phyloP scores from a whole-genome alignment of 371 early-diverging fungal species.

The Mortierella sp. region DNA sequence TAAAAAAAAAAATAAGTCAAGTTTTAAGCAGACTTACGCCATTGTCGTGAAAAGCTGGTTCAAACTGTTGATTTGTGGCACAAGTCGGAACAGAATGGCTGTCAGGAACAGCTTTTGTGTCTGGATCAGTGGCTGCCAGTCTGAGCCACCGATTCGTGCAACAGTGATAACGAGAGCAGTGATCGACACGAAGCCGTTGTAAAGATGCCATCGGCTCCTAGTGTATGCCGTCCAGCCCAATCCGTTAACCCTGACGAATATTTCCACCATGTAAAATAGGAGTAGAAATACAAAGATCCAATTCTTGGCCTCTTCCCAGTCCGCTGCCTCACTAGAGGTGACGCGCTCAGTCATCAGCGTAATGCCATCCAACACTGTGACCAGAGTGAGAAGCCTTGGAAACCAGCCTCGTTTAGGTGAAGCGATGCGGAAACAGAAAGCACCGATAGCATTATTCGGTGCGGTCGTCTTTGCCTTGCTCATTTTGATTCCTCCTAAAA shows the following conservation, averaged over 20 bases:
- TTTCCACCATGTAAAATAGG: constrained; percentile 65
- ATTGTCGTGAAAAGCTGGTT: constrained; percentile 78
- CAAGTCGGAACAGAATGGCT: constrained; percentile 73
- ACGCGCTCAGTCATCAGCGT: constrained; percentile 68
- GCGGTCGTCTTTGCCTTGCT: constrained; percentile 64
- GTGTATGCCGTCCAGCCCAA: constrained; percentile 72
- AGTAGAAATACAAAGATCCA: constrained; percentile 65
- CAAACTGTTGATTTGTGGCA: constrained; percentile 72
- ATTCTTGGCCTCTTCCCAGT: constrained; percentile 49
- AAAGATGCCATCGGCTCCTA: constrained; percentile 74
- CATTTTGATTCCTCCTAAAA: constrained; percentile 71
- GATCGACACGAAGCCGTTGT: constrained; percentile 66
- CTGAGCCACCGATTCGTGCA: constrained; percentile 42
- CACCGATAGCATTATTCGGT: constrained; percentile 58
- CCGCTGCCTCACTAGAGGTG: constrained; percentile 4
- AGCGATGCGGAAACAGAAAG: constrained; percentile 61
- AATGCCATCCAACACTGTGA: constrained; percentile 66
- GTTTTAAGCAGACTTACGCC: constrained; percentile 61
- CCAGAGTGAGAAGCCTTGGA: constrained; percentile 61
- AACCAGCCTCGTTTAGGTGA: constrained; percentile 68
- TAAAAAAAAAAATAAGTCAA: not conserved
- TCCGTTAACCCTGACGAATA: constrained; percentile 64
- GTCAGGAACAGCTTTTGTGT: constrained; percentile 75
- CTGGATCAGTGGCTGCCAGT: constrained; percentile 63
- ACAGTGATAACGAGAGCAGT: constrained; percentile 65